Evolutionary conservation across 1,284 basidiomycete species (phyloP), one percentile per base, ranked within the genome.

Genomic region (Naganishia sp.): DNA sequence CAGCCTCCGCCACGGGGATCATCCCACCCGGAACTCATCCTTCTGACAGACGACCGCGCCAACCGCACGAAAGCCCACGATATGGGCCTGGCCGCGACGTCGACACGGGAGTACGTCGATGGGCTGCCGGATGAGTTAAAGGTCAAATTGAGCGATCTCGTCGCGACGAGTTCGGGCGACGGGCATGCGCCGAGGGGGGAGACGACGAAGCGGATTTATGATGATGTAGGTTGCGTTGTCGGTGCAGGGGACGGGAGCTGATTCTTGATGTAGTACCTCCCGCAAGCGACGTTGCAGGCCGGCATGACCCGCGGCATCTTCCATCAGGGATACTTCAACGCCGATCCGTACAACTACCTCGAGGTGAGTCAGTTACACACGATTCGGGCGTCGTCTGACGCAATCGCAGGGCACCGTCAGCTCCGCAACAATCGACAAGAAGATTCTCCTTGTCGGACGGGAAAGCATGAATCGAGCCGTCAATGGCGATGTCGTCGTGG

Each of bases 401-500:
- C 25, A 35, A 3, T 57, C 31, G 18, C 65, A 92, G 87, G 95
- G 92, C 2, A 90, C 84, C 52, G 94, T 98, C 18, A 84, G 85
- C 5, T 88, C 89, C 0, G 85, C 87, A 1, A 84, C 84, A 0
- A 89, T 90, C 70, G 81, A 83, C 18, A 92, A 90, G 73, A 88
- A 92, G 0, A 84, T 99, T 11, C 82, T 99, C 9, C 83, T 99
- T 2, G 84, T 92, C 23, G 94, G 95, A 0, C 84, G 94, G 32
- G 88, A 95, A 77, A 87, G 92, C 66, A 97, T 98, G 90, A 99
- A 99, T 76, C 87, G 96, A 31, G 87, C 94, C 0, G 90, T 98
- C 3, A 87, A 97, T 65, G 94, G 96, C 0, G 96, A 99, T 74
- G 81, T 96, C 18, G 94, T 99, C 0, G 92, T 89, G 0, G 88